Evolutionary conservation across 371 early-diverging fungal species (phyloP), one percentile per base, ranked within the genome.

Genomic region (Batrachochytrium dendrobatidis): DNA sequence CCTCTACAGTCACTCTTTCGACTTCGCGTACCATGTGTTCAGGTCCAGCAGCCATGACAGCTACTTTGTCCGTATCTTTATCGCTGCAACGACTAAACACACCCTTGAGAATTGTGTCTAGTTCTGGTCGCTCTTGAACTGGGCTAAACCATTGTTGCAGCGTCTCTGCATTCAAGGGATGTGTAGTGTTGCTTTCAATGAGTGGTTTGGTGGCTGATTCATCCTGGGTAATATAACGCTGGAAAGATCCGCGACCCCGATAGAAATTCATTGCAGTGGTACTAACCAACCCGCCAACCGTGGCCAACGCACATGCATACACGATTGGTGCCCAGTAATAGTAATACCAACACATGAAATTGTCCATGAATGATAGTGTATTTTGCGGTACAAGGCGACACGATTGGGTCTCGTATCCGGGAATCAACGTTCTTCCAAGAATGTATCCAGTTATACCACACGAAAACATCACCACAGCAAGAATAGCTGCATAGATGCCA

Each of bases 31-130:
- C 26, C 25, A 49, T 24, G 25, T 31, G 50, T 18, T 49, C 50
- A 31, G 50, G 50, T 3, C 50, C 50, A 4, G 50, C 50, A 26
- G 50, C 50, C 50, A 49, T 49, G 50, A 49, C 50, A 10, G 50
- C 50, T 26, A 49, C 50, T 26, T 3, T 45, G 46, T n/a, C n/a
- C n/a, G n/a, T n/a, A n/a, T n/a, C n/a, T n/a, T n/a, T n/a, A n/a
- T n/a, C n/a, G n/a, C n/a, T 26, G 46, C n/a, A n/a, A n/a, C n/a
- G n/a, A n/a, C n/a, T 26, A 26, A 45, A 45, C 12, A 12, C 46
- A 5, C 3, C 3, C 24, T 26, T 26, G 6, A 45, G 46, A 12
- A 45, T 45, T 20, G 46, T 3, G 5, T 45, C 46, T 7, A 45
- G 12, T 20, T 45, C 46, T 5, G 46, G 46, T 26, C 46, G 46